phyloP scores from a whole-genome alignment of 2,329 filamentous ascomycete species.

The Orbilia ellipsospora region DNA sequence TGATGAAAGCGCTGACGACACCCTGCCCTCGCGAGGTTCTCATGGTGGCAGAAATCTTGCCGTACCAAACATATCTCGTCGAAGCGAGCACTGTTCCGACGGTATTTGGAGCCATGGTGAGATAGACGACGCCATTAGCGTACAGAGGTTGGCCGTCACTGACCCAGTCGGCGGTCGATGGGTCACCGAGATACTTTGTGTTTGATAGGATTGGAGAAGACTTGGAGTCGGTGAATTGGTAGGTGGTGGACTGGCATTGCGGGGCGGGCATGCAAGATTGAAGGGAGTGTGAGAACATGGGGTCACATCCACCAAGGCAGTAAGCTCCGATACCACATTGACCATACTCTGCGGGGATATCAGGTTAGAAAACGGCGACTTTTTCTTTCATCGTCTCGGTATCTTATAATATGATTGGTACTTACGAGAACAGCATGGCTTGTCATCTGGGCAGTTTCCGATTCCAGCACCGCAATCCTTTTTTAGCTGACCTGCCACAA shows the following conservation, averaged over 20 bases:
- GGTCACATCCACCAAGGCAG: constrained; percentile 95
- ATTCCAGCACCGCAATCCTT: constrained; percentile 63
- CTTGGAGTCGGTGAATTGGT: constrained; percentile 78
- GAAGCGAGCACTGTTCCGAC: constrained; percentile 87
- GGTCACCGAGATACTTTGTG: constrained; percentile 85
- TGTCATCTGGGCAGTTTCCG: constrained; percentile 75
- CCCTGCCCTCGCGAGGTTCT: constrained; percentile 85
- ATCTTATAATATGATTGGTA: constrained; percentile 57
- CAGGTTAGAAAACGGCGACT: neutral
- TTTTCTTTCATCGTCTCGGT: constrained; percentile 7
- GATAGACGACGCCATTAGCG: constrained; percentile 76
- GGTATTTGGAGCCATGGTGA: constrained; percentile 89
- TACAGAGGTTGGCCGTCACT: constrained; percentile 78
- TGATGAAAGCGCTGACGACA: constrained; percentile 97
- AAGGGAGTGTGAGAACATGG: constrained; percentile 81
- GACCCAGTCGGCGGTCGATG: constrained; percentile 85
- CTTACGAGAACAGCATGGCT: constrained; percentile 85
- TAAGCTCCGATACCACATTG: constrained; percentile 90
- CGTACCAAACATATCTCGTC: constrained; percentile 96
- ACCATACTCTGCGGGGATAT: constrained; percentile 76
- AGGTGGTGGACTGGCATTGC: constrained; percentile 78
- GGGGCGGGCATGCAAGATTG: constrained; percentile 87
- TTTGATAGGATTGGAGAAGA: constrained; percentile 71
- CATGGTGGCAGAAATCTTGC: constrained; percentile 84
- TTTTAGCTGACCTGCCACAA: constrained; percentile 33